phyloP scores from a whole-genome alignment of 1,284 basidiomycete species.

The Somion occarium region DNA sequence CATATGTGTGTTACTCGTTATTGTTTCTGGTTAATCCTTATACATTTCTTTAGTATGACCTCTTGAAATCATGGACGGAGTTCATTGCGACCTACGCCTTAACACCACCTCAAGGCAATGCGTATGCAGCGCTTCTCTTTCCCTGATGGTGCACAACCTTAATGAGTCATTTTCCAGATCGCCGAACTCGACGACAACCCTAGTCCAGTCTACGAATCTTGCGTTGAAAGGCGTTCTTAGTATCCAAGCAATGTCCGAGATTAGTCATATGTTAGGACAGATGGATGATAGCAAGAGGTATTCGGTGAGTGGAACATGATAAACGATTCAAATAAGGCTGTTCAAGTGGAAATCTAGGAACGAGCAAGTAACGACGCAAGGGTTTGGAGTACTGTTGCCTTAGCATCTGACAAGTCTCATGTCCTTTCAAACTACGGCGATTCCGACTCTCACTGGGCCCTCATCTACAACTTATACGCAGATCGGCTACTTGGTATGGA shows the following conservation, averaged over 20 bases:
- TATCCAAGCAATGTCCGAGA: slow-evolving; percentile 61
- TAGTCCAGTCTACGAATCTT: slow-evolving; percentile 55
- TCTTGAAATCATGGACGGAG: too few relatives aligned
- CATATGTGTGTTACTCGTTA: slow-evolving; percentile 47
- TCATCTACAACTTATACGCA: slow-evolving; percentile 62
- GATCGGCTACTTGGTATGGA: slow-evolving; percentile 45
- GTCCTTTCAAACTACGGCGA: slow-evolving; percentile 36
- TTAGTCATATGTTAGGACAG: slow-evolving; percentile 47
- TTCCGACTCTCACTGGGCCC: slow-evolving; percentile 43
- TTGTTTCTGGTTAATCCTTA: too few relatives aligned
- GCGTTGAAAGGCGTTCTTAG: slow-evolving; percentile 70
- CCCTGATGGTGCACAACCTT: not conserved
- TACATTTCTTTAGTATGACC: too few relatives aligned
- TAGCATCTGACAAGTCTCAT: slow-evolving; percentile 34
- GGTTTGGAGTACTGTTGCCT: slow-evolving; percentile 24
- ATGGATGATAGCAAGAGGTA: slow-evolving; percentile 43
- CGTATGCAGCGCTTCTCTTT: slow-evolving; percentile 4
- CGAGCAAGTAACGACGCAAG: slow-evolving; percentile 17
- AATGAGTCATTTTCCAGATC: slow-evolving; percentile 46
- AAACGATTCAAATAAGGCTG: slow-evolving; percentile 15
- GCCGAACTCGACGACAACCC: slow-evolving; percentile 51
- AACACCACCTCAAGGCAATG: slow-evolving; percentile 46
- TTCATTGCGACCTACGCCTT: too few relatives aligned
- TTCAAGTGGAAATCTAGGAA: slow-evolving; percentile 13
- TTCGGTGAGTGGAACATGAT: slow-evolving; percentile 28